Conservation (phyloP, 2,329 filamentous ascomycete species). For the Neoscytalidium dimidiatum region DNA sequence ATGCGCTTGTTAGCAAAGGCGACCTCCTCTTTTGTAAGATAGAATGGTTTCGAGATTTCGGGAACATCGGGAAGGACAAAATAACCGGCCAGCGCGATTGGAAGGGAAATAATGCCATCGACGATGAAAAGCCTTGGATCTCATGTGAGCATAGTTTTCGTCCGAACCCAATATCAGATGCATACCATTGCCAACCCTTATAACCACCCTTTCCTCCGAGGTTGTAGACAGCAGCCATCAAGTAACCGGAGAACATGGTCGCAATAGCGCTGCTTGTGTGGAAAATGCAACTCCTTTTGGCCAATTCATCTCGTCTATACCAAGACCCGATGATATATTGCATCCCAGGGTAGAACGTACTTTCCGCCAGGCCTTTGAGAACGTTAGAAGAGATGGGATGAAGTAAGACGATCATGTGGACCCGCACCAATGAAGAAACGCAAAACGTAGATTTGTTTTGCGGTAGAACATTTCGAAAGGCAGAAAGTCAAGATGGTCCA, state of each 20-base stretch:
- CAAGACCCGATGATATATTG: slow-evolving; percentile 55
- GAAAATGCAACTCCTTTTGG: slow-evolving; percentile 56
- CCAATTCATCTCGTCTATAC: slow-evolving; percentile 54
- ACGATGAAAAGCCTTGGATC: slow-evolving; percentile 48
- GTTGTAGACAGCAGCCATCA: slow-evolving; percentile 56
- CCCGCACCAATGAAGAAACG: slow-evolving; percentile 51
- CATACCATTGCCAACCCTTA: slow-evolving; percentile 54
- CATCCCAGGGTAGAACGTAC: slow-evolving; percentile 55
- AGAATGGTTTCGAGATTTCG: slow-evolving; percentile 53
- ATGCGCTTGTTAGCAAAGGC: slow-evolving; percentile 52
- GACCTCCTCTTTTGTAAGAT: slow-evolving; percentile 48
- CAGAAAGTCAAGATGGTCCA: slow-evolving; percentile 54
- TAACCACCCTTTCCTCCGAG: slow-evolving; percentile 52
- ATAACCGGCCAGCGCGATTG: slow-evolving; percentile 53
- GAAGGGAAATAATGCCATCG: slow-evolving; percentile 56
- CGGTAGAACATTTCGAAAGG: slow-evolving; percentile 42
- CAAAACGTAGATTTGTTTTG: slow-evolving; percentile 49
- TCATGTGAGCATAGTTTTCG: background rate
- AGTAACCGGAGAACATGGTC: slow-evolving; percentile 53
- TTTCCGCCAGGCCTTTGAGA: slow-evolving; percentile 45
- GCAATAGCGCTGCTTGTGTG: slow-evolving; percentile 50
- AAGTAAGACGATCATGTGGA: too few species aligned
- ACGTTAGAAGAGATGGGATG: slow-evolving; percentile 19
- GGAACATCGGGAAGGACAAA: slow-evolving; percentile 53
- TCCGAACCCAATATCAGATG: background rate